Conservation (phyloP, 2,329 filamentous ascomycete species). For the Pyrenophora graminea region DNA sequence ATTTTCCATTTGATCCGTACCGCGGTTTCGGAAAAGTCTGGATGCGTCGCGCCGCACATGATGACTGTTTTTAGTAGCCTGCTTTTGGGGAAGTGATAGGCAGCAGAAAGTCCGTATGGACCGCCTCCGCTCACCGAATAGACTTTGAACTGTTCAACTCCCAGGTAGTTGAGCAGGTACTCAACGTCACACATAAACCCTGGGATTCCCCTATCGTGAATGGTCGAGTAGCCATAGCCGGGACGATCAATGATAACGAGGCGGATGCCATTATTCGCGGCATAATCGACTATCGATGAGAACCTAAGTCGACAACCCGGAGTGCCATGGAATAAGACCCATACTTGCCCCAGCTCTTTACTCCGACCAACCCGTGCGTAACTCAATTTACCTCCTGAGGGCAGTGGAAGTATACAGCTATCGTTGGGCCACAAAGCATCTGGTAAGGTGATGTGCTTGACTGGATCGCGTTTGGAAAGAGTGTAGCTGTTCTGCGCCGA, state of each 20-base stretch:
- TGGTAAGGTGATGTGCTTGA: not conserved
- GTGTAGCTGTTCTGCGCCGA: not conserved
- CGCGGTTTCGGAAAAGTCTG: not conserved
- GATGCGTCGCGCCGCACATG: conserved; percentile 1
- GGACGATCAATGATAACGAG: not conserved
- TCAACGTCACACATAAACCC: not conserved
- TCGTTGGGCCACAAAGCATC: not conserved
- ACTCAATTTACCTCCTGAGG: not conserved
- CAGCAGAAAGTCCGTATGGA: not conserved
- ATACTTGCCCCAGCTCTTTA: conserved; percentile 1
- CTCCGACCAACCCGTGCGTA: not conserved
- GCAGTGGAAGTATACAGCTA: not conserved
- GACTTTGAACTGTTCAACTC: not conserved
- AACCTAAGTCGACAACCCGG: not conserved
- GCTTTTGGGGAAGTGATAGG: not conserved
- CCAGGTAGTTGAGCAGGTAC: not conserved
- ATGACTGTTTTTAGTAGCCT: not conserved
- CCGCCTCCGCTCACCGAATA: not conserved
- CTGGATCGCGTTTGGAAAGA: no score
- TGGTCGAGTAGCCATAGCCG: not conserved
- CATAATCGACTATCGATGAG: not conserved
- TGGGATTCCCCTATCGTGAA: not conserved
- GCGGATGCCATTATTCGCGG: not conserved
- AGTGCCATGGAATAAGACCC: conserved; percentile 2
- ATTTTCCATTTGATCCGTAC: not conserved